phyloP scores from a whole-genome alignment of 2,329 filamentous ascomycete genomes.

The Cercospora sesami region DNA sequence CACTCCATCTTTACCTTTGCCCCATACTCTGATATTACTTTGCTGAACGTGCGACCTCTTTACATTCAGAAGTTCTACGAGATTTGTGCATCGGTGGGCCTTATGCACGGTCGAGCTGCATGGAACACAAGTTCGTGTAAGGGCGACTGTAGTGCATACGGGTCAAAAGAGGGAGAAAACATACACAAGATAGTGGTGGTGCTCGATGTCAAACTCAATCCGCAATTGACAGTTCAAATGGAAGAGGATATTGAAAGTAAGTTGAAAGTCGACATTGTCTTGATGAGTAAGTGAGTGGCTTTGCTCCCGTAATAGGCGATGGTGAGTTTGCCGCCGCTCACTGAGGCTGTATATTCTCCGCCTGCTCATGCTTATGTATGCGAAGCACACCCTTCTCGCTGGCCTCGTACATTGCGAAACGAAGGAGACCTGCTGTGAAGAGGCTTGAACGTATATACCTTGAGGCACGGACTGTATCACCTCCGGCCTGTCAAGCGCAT shows the following conservation, averaged over 20 bases:
- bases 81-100: too few relatives aligned
- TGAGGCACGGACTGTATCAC: background rate
- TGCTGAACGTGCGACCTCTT: background rate
- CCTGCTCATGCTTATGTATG: background rate
- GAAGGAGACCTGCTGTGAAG: background rate
- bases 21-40: background rate
- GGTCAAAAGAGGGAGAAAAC: too few relatives aligned
- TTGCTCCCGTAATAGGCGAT: background rate
- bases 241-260: background rate
- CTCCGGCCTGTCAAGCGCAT: background rate
- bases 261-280: background rate
- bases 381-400: background rate
- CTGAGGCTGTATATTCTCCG: background rate
- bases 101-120: too few relatives aligned
- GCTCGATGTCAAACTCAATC: too few relatives aligned
- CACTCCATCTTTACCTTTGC: background rate
- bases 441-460: background rate
- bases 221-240: too few relatives aligned
- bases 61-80: too few relatives aligned
- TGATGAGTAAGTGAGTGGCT: background rate
- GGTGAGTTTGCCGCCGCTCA: background rate
- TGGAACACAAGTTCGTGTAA: too few relatives aligned
- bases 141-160: too few relatives aligned
- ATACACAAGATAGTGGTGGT: too few relatives aligned
- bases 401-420: background rate